Evolutionary conservation across 2,329 filamentous ascomycete species (phyloP).

Genomic region (Chaetomiaceae sp.): DNA sequence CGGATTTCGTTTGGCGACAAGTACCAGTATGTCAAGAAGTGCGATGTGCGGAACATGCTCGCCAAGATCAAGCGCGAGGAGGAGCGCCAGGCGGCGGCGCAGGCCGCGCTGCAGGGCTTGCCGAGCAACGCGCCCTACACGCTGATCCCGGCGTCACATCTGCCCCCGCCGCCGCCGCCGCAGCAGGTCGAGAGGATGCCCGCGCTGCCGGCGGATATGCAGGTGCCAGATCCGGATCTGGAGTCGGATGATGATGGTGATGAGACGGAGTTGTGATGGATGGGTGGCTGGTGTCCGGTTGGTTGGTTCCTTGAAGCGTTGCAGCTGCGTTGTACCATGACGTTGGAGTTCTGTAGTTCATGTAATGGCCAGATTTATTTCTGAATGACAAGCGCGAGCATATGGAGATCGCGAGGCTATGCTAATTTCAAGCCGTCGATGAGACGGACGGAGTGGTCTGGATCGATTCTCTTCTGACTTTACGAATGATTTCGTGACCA

Average conservation of each 20-base stretch:
- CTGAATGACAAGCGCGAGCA: no score
- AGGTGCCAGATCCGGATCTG: slow-evolving; percentile 25
- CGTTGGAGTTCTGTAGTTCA: no score
- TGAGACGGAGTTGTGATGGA: slow-evolving; percentile 9
- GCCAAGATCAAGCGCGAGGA: slow-evolving; percentile 28
- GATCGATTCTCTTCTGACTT: no score
- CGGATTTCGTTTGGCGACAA: slow-evolving; percentile 27
- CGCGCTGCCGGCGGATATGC: slow-evolving; percentile 21
- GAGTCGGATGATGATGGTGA: slow-evolving; percentile 25
- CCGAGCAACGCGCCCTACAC: slow-evolving; percentile 21
- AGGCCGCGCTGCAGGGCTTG: slow-evolving; percentile 16
- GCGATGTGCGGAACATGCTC: slow-evolving; percentile 25
- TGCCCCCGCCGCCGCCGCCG: slow-evolving; percentile 20
- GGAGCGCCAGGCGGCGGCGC: slow-evolving; percentile 19
- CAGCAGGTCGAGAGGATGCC: slow-evolving; percentile 22
- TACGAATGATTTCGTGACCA: no score
- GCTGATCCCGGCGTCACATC: slow-evolving; percentile 20
- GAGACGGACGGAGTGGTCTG: no score
- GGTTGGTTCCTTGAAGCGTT: not conserved
- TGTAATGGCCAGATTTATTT: no score
- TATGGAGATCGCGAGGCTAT: no score
- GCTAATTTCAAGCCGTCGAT: no score
- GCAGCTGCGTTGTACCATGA: no score
- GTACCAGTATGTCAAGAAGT: slow-evolving; percentile 28
- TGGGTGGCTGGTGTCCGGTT: not conserved